Evolutionary conservation across 495 filamentous ascomycete genomes (phyloP), one percentile per base, ranked within the genome.

Genomic region (Neurospora discreta): DNA sequence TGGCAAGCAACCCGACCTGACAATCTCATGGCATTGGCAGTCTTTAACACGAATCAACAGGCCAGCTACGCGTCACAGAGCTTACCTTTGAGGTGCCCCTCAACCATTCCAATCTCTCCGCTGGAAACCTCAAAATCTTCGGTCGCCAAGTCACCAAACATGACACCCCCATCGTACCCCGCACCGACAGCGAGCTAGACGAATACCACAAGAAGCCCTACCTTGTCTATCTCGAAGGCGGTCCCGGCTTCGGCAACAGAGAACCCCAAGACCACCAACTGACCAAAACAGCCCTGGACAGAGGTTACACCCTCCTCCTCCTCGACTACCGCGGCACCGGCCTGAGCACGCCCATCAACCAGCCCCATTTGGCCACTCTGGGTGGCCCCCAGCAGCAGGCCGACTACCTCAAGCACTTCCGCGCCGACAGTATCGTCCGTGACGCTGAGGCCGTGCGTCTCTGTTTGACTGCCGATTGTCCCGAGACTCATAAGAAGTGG

Each of bases 241-340:
- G 94, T 0, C 94, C 94, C 2, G 94, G 94, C 0, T 88, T 90
- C 75, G 90, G 89, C 71, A 93, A 90, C 74, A 81, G 85, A 16
- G 80, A 90, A 46, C 94, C 94, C 7, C 92, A 96, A 78, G 85
- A 89, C 69, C 87, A 87, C 75, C 81, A 87, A 26, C 87, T 92
- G 75, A 89, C 92, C 13, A 84, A 87, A 18, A 80, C 83, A n/a
- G 84, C 92, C 23, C 87, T 97, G 8, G 90, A 89, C 71, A 90
- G 90, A 71, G 95, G 95, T 30, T 97, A 96, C 76, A 85, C 95
- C 82, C 80, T 97, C 36, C 85, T 98, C 11, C 91, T 90, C 71
- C 84, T 98, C 3, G 95, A 98, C 78, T 93, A 96, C 75, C 88
- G 95, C 18, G 95, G 95, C 13, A 97, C 93, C 30, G 95, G 95